Percentiles rank a stretch among this genome's conserved stretches.
Conservation (phyloP, 495 filamentous ascomycete genomes). For the Xylaria nigripes region DNA sequence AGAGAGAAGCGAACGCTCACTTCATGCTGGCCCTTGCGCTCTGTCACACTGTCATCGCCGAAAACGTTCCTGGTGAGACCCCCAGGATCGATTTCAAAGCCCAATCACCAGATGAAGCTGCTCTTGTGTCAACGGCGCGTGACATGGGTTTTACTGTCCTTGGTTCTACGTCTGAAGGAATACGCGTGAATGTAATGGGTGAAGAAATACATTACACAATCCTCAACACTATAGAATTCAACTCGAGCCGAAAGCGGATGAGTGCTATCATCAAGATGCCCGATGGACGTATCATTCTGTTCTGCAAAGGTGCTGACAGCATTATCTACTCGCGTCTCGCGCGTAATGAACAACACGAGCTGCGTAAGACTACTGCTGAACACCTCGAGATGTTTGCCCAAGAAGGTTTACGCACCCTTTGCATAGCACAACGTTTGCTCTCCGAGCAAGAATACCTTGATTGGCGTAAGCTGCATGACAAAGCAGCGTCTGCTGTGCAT, state of each 20-base stretch:
- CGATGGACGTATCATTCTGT: constrained; percentile 80
- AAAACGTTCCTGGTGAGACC: constrained; percentile 77
- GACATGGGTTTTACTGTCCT: constrained; percentile 96
- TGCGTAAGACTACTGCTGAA: constrained; percentile 76
- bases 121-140: constrained; percentile 85
- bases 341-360: constrained; percentile 74
- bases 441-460: constrained; percentile 76
- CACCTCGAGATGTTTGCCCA: constrained; percentile 95
- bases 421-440: constrained; percentile 80
- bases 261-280: constrained; percentile 97
- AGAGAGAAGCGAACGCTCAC: constrained; percentile 66
- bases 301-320: constrained; percentile 97
- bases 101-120: constrained; percentile 95
- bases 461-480: constrained; percentile 81
- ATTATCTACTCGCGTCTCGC: constrained; percentile 91
- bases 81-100: constrained; percentile 93
- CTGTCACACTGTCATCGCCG: constrained; percentile 93
- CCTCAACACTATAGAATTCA: constrained; percentile 95
- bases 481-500: constrained; percentile 74
- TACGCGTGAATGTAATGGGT: constrained; percentile 81
- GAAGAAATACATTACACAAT: constrained; percentile 76
- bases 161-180: constrained; percentile 65
- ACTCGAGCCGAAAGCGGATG: constrained; percentile 95
- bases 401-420: constrained; percentile 91
- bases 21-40: constrained; percentile 96